Percentiles rank a stretch among this genome's conserved stretches.
Conservation (phyloP, 257 asterid genomes). For the Anisodus tanguticus region DNA sequence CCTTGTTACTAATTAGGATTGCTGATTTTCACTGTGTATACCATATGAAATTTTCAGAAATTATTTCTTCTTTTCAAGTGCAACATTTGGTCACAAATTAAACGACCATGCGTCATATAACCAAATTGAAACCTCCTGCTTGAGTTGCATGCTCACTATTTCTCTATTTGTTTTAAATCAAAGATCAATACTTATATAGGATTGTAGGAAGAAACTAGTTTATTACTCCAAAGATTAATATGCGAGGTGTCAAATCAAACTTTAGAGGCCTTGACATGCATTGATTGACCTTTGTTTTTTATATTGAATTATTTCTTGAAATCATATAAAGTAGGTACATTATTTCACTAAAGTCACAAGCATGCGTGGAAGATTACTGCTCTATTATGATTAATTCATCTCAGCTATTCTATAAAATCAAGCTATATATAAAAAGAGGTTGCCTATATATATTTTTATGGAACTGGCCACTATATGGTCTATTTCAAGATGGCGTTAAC, state of each 20-base stretch:
- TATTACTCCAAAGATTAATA: no score
- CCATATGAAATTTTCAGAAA: neutral
- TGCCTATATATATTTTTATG: neutral
- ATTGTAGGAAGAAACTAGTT: no score
- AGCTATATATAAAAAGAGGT: neutral
- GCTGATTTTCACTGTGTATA: no score
- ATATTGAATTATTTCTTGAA: neutral
- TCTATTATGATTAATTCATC: neutral
- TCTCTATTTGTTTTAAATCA: no score
- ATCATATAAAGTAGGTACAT: neutral
- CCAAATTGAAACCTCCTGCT: neutral
- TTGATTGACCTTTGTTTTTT: neutral
- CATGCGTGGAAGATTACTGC: neutral
- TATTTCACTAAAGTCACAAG: neutral
- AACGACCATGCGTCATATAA: no score
- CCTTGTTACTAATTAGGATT: no score
- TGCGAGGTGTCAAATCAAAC: no score
- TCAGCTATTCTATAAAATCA: constrained; percentile 25
- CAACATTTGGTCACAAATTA: neutral
- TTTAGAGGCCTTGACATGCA: neutral
- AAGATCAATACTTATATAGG: no score
- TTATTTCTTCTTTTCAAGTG: neutral
- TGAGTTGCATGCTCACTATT: no score
- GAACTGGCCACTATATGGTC: constrained; percentile 28
- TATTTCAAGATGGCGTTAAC: constrained; percentile 43